Evolutionary conservation across 305 asterid genomes (phyloP), one percentile per base, ranked within the genome.

Genomic region (Plantago lanceolata): DNA sequence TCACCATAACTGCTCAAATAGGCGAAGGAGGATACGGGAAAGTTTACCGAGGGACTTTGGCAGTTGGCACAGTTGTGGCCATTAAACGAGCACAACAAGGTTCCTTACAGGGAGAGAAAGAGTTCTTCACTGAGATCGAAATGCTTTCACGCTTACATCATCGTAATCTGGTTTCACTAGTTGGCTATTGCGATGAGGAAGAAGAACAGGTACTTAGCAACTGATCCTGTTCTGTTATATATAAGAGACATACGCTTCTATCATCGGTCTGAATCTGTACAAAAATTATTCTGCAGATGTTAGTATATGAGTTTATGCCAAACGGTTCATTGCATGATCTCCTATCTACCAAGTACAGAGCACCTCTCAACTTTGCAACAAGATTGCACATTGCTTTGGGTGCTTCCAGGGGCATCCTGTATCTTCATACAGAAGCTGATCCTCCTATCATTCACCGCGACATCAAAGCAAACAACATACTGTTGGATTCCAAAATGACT

Each of bases 371-470:
- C 78, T 84, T 86, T 55, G 80, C 78, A 67, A 83, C 82, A 54
- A 86, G 95, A 71, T 65, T 90, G 80, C 84, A 73, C 24, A 75
- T 90, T 18, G 95, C 95, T 14, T 51, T 90, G 57, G 94, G 85
- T 51, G 85, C 97, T 60, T 79, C 97, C 5, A 88, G 89, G 73
- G 95, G 95, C 65, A 76, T 90, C 68, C 88, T 88, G 17, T 86
- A 90, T 81, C 97, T 90, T 61, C 97, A 90, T 49, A 83, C 96
- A 1, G 95, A 90, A 84, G 97, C 95, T 20, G 66, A 90, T 67
- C 96, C 95, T 19, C 97, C 96, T 3, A 88, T 90, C 74, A 84
- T 88, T 70, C 96, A 90, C 65, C 87, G 95, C n/a, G 97, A 90
- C 70, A 79, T 90, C 68, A 90, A 90, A 76, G 88, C 96, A 49